Base-by-base conservation (phyloP, 352 stramenopile genomes). In the Globisporangium ultimum region DNA sequence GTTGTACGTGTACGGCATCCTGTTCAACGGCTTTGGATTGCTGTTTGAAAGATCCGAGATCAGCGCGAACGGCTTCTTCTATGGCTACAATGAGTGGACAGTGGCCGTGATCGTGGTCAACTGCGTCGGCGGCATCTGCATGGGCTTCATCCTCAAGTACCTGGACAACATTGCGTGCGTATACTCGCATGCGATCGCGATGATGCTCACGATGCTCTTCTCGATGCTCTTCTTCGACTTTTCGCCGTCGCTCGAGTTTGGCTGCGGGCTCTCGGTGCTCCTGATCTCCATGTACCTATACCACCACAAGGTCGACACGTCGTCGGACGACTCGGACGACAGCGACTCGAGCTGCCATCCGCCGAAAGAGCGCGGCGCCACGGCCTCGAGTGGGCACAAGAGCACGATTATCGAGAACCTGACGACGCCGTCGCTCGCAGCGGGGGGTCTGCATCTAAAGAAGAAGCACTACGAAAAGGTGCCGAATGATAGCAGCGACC, bases 131-230 rank as follows among this genome's bases (percentile, higher is more conserved):
- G 86, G 86, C 40, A 83, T 95, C 54, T 82, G 68, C 41, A 87
- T 93, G 70, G 84, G 80, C 46, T 72, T 87, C 32, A 89, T 95
- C 53, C 71, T 95, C 57, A 93, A 93, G 67, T 95, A 84, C 60
- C 53, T 95, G n/a, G 86, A 95, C 81, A 95, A 95, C 64, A 95
- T 95, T n/a, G 86, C 83, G 38, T 89, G 78, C 55, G 82, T 93
- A 6, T 93, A 91, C 69, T 80, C 82, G 18, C 86, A 95, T 55
- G 84, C 83, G 20, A 75, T 95, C 59, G 86, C 84, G 34, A 95
- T 95, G 86, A 91, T 95, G 78, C 80, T 95, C 58, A 95, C 86
- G 43, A 93, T 90, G 78, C 64, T 91, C 55, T 86, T 91, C 55
- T 93, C 81, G 10, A 93, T 93, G 71, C 40, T 95, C 28, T 93